Percentiles rank a stretch among this genome's conserved stretches.
phyloP scores from a whole-genome alignment of 148 eudicot genomes.

The Rhododendron henanense region DNA sequence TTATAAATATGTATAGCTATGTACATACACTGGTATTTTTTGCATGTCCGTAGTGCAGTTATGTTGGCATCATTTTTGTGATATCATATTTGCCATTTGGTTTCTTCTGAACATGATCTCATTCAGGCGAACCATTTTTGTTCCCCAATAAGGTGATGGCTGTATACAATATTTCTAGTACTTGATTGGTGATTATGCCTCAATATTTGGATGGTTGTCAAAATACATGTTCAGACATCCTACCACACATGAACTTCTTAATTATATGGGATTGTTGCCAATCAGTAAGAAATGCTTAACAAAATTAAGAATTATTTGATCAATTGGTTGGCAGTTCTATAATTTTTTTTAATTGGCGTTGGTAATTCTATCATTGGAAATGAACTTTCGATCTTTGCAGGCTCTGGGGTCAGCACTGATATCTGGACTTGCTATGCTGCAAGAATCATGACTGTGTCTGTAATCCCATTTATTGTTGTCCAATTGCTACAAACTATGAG shows the following conservation, averaged over 20 bases:
- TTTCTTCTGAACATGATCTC: not conserved
- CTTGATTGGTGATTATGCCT: not conserved
- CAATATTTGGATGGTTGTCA: not conserved
- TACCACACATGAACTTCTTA: not conserved
- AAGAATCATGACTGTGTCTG: slow-evolving; percentile 71
- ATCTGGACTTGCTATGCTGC: slow-evolving; percentile 91
- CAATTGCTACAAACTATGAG: slow-evolving; percentile 65
- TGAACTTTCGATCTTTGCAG: slow-evolving; percentile 27
- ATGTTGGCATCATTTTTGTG: not conserved
- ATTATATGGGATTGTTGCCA: not conserved
- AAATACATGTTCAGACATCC: not conserved
- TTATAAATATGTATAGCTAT: not conserved
- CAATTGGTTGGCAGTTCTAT: not conserved
- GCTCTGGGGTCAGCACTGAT: slow-evolving; percentile 79
- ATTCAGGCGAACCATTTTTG: not conserved
- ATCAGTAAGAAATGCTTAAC: not conserved
- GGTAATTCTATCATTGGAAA: not conserved
- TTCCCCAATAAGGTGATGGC: not conserved
- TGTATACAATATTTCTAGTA: not conserved
- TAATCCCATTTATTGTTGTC: slow-evolving; percentile 69
- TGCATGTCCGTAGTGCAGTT: not conserved
- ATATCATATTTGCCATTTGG: not conserved
- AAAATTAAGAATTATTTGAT: not conserved
- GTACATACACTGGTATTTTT: not conserved
- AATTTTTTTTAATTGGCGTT: not conserved